Conservation (phyloP, 345 rosid species). For the Bruguiera gymnorhiza region DNA sequence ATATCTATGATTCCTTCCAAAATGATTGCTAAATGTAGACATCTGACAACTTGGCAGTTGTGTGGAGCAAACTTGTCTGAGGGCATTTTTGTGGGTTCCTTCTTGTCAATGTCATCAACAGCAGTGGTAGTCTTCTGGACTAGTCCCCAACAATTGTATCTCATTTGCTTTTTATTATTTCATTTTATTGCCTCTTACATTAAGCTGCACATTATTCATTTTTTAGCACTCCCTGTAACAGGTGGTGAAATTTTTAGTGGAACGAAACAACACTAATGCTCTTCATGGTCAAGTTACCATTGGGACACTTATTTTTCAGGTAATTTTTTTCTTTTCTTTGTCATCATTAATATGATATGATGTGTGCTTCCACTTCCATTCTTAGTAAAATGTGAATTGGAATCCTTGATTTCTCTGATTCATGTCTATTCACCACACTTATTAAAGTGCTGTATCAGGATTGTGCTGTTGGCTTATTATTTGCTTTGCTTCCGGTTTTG, state of each 20-base stretch:
- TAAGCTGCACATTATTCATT: conserved; percentile 11
- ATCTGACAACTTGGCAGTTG: conserved; percentile 49
- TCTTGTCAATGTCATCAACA: conserved; percentile 96
- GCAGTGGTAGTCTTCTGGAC: conserved; percentile 68
- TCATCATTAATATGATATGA: conserved; percentile 1
- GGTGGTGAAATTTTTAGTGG: conserved; percentile 94
- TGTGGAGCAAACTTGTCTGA: conserved; percentile 96
- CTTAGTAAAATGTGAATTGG: neutral
- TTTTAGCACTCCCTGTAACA: conserved; percentile 28
- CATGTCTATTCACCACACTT: conserved; percentile 20
- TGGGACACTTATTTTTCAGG: conserved; percentile 98
- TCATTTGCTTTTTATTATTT: neutral
- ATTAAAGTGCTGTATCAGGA: conserved; percentile 49
- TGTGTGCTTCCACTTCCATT: neutral
- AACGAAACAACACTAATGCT: conserved; percentile 63
- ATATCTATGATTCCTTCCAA: conserved; percentile 9
- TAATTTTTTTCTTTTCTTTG: conserved; percentile 18
- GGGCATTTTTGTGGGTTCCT: conserved; percentile 92
- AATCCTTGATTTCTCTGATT: conserved; percentile 3
- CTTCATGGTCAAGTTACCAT: conserved; percentile 98
- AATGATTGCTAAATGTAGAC: conserved; percentile 19
- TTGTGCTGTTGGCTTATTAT: conserved; percentile 91
- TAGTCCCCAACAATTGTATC: conserved; percentile 9
- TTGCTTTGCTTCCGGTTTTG: conserved; percentile 94
- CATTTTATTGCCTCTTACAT: conserved; percentile 7